These are phyloP conservation scores for Botrytis sinoallii DNA, from an alignment of 2,329 filamentous ascomycete species.

Conservation along the genomic window DNA sequence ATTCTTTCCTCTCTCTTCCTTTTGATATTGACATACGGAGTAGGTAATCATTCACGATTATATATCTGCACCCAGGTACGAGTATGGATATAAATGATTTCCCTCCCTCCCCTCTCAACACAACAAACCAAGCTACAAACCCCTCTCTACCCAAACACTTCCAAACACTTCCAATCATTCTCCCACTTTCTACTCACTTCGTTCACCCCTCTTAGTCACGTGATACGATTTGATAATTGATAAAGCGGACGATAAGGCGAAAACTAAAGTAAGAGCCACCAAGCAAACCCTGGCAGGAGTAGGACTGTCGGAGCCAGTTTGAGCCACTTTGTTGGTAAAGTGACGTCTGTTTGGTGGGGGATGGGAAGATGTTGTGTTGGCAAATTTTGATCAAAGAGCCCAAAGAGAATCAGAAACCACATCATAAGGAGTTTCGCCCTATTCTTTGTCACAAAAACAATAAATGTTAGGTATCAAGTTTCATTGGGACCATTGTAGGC, in stretches of 20 bases:
- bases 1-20: background rate
- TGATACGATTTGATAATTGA: background rate
- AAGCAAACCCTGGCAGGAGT: background rate
- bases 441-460: background rate
- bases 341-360: slow-evolving; percentile 7
- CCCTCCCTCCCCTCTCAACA: background rate
- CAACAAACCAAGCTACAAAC: background rate
- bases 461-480: background rate
- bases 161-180: background rate
- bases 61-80: background rate
- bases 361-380: background rate
- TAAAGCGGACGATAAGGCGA: background rate
- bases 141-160: background rate
- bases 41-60: too few relatives aligned
- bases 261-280: background rate
- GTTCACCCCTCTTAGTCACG: background rate
- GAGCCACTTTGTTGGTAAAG: background rate
- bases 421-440: background rate
- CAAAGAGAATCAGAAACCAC: background rate
- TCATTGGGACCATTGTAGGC: background rate
- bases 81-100: too few relatives aligned
- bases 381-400: background rate
- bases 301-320: background rate
- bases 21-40: background rate
- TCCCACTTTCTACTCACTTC: slow-evolving; percentile 2